Base-by-base conservation (phyloP, 2,329 filamentous ascomycete species). In the Zalaria obscura region DNA sequence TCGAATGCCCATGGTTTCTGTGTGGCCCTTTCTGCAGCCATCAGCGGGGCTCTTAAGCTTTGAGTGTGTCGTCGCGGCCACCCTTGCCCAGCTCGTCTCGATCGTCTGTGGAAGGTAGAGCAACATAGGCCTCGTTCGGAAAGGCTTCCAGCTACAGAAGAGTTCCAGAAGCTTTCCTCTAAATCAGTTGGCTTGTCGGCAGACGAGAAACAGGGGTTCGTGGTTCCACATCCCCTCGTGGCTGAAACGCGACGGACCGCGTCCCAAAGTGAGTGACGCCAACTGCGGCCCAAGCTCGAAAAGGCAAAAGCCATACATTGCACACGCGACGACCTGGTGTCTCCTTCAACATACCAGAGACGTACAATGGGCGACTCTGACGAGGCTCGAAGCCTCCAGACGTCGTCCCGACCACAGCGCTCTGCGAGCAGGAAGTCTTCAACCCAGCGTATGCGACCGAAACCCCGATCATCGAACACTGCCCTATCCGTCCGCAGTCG, bases 311-410 rank as follows among this genome's bases (percentile, higher is more conserved):
- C 7, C 7, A 32, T 34, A 32, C 29, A 40, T 25, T 33, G 18
- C 9, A 40, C 38, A 32, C 38, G 28, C 7, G n/a, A 32, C n/a
- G 25, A 33, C 8, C 27, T 38, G 29, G 35, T n/a, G 7, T n/a
- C 27, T 35, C 35, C n/a, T 43, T 27, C n/a, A 27, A 40, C n/a
- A 41, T 25, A 37, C 5, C 34, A 40, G 25, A 33, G 34, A 5
- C 26, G 18, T 39, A 44, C 10, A 27, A 47, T 45, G 44, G 46
- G 40, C 43, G 46, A 45, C 39, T 32, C 39, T 26, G 41, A 39
- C 27, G 29, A 32, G 29, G 29, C 29, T 7, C 29, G n/a, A n/a
- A 7, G 29, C 29, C 29, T 32, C 8, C 40, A 42, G 35, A 26
- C 35, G 28, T 40, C 42, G 38, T 44, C 39, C 46, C 25, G 34